Evolutionary conservation across 1,284 basidiomycete genomes (phyloP).

Genomic region (Heterobasidion parviporum): DNA sequence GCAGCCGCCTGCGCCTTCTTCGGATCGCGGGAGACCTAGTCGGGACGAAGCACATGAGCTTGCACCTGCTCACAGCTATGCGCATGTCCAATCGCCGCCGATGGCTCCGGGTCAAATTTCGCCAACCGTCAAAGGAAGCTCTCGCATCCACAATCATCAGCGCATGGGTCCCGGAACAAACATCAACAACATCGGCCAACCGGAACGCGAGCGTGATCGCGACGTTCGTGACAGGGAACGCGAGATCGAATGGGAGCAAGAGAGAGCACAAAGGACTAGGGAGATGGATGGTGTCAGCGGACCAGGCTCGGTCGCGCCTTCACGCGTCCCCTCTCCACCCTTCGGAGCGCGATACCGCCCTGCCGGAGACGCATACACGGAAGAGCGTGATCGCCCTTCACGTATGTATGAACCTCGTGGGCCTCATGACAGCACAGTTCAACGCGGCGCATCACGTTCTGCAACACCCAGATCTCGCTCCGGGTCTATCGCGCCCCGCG

Average conservation of each 20-base stretch:
- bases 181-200: conserved; percentile 30
- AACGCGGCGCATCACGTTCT: too few relatives aligned
- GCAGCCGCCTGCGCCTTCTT: conserved; percentile 1
- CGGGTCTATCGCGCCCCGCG: too few relatives aligned
- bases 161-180: conserved; percentile 55
- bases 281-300: not conserved
- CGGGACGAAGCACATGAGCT: conserved; percentile 7
- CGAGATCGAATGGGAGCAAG: conserved; percentile 29
- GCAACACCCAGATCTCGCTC: too few relatives aligned
- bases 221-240: conserved; percentile 36
- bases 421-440: not conserved
- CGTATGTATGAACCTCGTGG: not conserved
- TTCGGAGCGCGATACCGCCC: conserved; percentile 8
- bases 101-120: not conserved
- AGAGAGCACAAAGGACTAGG: conserved; percentile 4
- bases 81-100: conserved; percentile 17
- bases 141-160: conserved; percentile 53
- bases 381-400: conserved; percentile 6
- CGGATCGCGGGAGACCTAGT: conserved; percentile 8
- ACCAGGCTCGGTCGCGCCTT: conserved; percentile 5
- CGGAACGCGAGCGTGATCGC: conserved; percentile 35
- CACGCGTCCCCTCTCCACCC: conserved; percentile 15
- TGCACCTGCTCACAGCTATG: conserved; percentile 6
- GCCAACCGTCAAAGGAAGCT: conserved; percentile 5
- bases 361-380: not conserved